Conservation (phyloP, 139 green algal species). For the Cymbomonas tetramitiformis region DNA sequence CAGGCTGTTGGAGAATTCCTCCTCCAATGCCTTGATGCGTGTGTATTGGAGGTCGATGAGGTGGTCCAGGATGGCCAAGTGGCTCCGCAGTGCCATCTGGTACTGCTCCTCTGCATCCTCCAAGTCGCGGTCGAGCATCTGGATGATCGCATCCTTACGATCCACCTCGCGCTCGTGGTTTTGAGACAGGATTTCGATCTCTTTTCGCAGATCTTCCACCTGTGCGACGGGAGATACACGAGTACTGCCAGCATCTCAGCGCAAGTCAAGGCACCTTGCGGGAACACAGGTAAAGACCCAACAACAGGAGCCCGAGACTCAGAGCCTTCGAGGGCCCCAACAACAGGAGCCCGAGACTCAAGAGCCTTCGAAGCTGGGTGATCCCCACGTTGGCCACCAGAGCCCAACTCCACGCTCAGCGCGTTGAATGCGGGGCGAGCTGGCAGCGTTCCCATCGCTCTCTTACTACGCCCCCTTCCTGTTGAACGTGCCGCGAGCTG, state of each 20-base stretch:
- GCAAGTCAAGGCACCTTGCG: too few relatives aligned
- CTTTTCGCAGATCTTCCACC: slow-evolving; percentile 56
- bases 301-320: background rate
- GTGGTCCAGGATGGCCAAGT: slow-evolving; percentile 50
- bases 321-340: slow-evolving; percentile 2
- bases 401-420: too few relatives aligned
- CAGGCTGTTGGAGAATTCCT: slow-evolving; percentile 45
- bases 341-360: too few relatives aligned
- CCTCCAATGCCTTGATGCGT: slow-evolving; percentile 40
- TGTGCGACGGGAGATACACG: too few relatives aligned
- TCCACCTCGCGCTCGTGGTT: slow-evolving; percentile 66
- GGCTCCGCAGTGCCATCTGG: slow-evolving; percentile 36
- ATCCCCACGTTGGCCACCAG: too few relatives aligned
- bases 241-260: too few relatives aligned
- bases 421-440: too few relatives aligned
- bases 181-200: slow-evolving; percentile 62
- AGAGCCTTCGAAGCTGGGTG: too few relatives aligned
- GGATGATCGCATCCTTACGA: slow-evolving; percentile 63
- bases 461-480: too few relatives aligned
- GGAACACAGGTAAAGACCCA: too few relatives aligned
- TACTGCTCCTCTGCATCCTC: slow-evolving; percentile 74
- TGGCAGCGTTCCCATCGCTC: too few relatives aligned
- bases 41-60: slow-evolving; percentile 56
- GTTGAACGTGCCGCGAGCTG: too few relatives aligned
- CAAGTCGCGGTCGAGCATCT: slow-evolving; percentile 71